Evolutionary conservation across 1,139 yeast species (phyloP), one percentile per base, ranked within the genome.

Genomic region (Saccharomyces hybrid): DNA sequence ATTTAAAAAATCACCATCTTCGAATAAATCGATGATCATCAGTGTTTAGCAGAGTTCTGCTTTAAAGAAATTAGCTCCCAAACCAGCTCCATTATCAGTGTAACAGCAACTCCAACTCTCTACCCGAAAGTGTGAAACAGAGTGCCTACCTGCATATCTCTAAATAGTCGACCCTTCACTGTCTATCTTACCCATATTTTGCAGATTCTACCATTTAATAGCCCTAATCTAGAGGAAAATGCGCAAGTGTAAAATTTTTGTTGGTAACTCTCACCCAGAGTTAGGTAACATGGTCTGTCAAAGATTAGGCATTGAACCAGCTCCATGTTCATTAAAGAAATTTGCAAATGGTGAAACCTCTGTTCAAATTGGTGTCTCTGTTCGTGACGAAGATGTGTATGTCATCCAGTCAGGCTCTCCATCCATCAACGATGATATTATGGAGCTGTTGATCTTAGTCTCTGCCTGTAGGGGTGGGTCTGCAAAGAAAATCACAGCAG

Each of bases 381-480:
- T 93, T 49, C 83, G 99, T 72, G 98, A 93, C 69, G 97, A 93
- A 70, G 98, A 93, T 69, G 96, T 93, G 46, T 93, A 93, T 69
- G 91, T 95, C 64, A 90, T 93, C 61, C 98, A 95, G 72, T 85
- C 95, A 53, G 97, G 97, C 7, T 86, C 95, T 9, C 86, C 89
- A 26, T 80, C 86, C 53, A 85, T 93, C 61, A 95, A 95, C 68
- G 98, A 95, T 69, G 95, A 90, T 67, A 88, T 95, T 56, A 95
- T 95, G 99, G 99, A 95, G 73, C 76, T 95, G 61, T 78, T 95
- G 67, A 91, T 95, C 59, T 79, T 95, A 64, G 91, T 93, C 47
- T 84, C 95, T 49, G 99, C 98, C 29, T 93, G 98, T 73, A 84
- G 91, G 65, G 97, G 98, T 56, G 99, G 99, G 19, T 87, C 96